A percentile compares a stretch with the other conserved stretches of the same genome.
These are phyloP conservation scores for Nepenthes gracilis DNA, from an alignment of 148 eudicot species.

Conservation along the genomic window DNA sequence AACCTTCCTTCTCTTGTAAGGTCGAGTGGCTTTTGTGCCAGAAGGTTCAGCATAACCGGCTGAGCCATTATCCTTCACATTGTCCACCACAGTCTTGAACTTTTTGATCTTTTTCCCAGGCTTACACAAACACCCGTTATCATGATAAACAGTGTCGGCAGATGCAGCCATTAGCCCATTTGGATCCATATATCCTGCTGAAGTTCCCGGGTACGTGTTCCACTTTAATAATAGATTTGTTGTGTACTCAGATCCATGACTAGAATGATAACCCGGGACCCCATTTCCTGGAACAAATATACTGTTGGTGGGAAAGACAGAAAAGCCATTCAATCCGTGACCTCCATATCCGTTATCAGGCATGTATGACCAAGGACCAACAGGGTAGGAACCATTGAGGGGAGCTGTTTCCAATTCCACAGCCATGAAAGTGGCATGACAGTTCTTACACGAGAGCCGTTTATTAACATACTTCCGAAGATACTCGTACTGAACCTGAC, in stretches of 20 bases:
- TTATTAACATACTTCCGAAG: conserved; percentile 88
- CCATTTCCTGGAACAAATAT: conserved; percentile 49
- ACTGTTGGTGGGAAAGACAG: conserved; percentile 34
- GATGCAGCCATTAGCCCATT: conserved; percentile 28
- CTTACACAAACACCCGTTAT: conserved; percentile 28
- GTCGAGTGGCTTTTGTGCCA: conserved; percentile 40
- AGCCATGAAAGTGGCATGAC: conserved; percentile 90
- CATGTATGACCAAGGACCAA: conserved; percentile 48
- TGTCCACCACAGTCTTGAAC: conserved; percentile 8
- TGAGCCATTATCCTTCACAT: conserved; percentile 25
- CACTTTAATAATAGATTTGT: conserved; percentile 75
- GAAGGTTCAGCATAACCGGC: conserved; percentile 24
- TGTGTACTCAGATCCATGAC: conserved; percentile 54
- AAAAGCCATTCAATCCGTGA: conserved; percentile 31
- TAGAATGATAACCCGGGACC: conserved; percentile 47
- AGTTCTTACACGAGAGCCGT: conserved; percentile 90
- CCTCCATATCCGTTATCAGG: conserved; percentile 60
- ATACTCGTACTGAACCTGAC: conserved; percentile 98
- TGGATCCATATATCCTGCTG: conserved; percentile 39
- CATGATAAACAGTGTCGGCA: conserved; percentile 20
- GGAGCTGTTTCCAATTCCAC: conserved; percentile 85
- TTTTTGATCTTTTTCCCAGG: conserved; percentile 24
- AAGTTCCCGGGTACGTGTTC: conserved; percentile 43
- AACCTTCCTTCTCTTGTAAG: conserved; percentile 67
- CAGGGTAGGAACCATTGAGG: conserved; percentile 61